phyloP scores from a whole-genome alignment of 1,284 basidiomycete species.

The Mycosarcoma mackinlayi region DNA sequence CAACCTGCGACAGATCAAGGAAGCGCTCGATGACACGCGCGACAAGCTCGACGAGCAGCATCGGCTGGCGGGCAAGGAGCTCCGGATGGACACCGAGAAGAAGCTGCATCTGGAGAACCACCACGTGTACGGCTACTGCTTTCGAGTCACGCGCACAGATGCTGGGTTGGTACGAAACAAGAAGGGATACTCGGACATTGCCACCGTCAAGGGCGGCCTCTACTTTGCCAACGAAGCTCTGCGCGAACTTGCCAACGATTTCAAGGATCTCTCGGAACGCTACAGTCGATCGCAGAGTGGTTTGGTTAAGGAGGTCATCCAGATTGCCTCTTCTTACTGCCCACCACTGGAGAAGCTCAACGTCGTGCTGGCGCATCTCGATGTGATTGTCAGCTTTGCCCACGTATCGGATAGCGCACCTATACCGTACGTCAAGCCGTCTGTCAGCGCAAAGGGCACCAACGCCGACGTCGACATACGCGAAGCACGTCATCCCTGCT shows the following conservation, averaged over 20 bases:
- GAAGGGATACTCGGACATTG: constrained; percentile 84
- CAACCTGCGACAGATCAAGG: constrained; percentile 77
- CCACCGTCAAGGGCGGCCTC: constrained; percentile 85
- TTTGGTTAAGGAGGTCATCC: constrained; percentile 92
- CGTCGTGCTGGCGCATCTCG: constrained; percentile 85
- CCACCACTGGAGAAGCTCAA: constrained; percentile 91
- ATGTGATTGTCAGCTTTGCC: constrained; percentile 88
- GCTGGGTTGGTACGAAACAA: constrained; percentile 78
- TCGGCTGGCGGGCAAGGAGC: constrained; percentile 76
- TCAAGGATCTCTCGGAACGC: constrained; percentile 76
- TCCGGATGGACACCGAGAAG: constrained; percentile 89
- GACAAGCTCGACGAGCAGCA: constrained; percentile 90
- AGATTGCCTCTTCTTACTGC: constrained; percentile 83
- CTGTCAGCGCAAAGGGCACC: constrained; percentile 56
- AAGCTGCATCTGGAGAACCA: constrained; percentile 97
- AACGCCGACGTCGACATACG: constrained; percentile 44
- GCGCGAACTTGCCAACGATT: constrained; percentile 80
- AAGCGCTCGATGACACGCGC: constrained; percentile 77
- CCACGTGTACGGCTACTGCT: constrained; percentile 88
- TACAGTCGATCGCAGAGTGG: constrained; percentile 83
- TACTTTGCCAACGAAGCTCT: constrained; percentile 89
- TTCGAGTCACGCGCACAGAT: constrained; percentile 83
- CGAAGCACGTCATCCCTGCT: constrained; percentile 82
- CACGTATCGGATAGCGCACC: constrained; percentile 89
- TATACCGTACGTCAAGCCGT: constrained; percentile 86